Base-by-base conservation (phyloP, 345 rosid species). In the Isatis tinctoria region DNA sequence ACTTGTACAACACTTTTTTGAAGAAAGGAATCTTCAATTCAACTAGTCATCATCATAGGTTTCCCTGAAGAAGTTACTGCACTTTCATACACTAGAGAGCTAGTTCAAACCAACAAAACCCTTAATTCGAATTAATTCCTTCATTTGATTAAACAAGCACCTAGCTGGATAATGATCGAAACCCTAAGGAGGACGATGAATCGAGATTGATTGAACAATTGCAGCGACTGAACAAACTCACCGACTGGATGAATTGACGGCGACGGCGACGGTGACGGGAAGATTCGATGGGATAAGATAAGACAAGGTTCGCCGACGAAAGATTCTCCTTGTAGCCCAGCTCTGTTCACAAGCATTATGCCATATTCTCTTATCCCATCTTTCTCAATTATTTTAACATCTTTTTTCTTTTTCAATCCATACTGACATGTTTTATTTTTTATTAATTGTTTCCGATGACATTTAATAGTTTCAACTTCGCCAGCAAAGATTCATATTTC, bases 271-370 rank as follows among this genome's bases (percentile, higher is more conserved):
- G n/a, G 7, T 10, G 24, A 22, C 60, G 73, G 68, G 1, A 37
- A 74, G 73, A 74, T 59, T 59, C 68, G 78, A 59, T 39, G 61
- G 28, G 43, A 30, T 33, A 44, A 10, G 53, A 18, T 9, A 18
- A 30, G 49, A 35, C 8, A 40, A 72, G 28, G 28, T 24, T 30
- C 65, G 77, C 37, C 59, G 40, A 65, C 45, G 66, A 65, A 43
- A 35, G 60, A 65, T 16, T 67, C 67, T 51, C 61, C 26, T 66
- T 67, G 41, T 36, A 74, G 7, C 49, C 70, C 22, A 13, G 33
- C 63, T 52, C n/a, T 73, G 75, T 59, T 65, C 71, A 28, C 54
- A 43, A 54, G 28, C 58, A 56, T 73, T 73, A 65, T 65, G 39
- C 70, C 44, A 62, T 62, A 51, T 40, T 48, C 39, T 48, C 67